Base-by-base conservation (phyloP, 2,329 filamentous ascomycete species). In the Aureobasidium zeae region DNA sequence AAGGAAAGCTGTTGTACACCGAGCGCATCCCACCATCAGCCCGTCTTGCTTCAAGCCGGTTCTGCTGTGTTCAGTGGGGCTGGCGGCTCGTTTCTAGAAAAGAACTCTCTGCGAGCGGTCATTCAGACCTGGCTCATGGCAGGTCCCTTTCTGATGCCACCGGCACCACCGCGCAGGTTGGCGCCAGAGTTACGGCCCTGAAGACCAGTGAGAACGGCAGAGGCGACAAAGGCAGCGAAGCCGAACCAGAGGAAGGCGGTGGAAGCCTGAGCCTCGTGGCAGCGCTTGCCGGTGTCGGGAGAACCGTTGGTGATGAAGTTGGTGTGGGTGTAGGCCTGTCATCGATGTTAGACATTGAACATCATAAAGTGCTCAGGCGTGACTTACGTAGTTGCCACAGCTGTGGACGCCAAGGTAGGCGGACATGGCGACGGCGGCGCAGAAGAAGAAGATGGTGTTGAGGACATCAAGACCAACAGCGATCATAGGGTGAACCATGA, bases 241-340 rank as follows among this genome's bases (percentile, higher is more conserved):
- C 85, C 73, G 65, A 88, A 87, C 81, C 81, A 89, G 64, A 86
- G 72, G 66, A 89, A 89, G 26, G 76, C 81, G 24, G 75, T 77
- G 49, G 75, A 74, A 26, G 83, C 83, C 66, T 88, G 83, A 12
- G 85, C 74, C 64, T 86, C 77, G 50, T 76, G 78, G 66, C 84
- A 88, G 51, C 81, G 74, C 67, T 80, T 77, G 58, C 69, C 61
- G 48, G 72, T 67, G 61, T 80, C 59, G 49, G 51, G 48, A 33
- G 77, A 79, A 48, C 57, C 60, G 51, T 64, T 65, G 44, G 62
- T 67, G 49, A 68, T 62, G 17, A 53, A 58, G 58, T 64, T 64
- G 35, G 50, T 63, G 36, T 47, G 33, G 19, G 59, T 60, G 55
- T 69, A 70, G 46, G 50, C 53, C 52, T 62, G 47, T 12, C 19